A percentile compares a stretch with the other conserved stretches of the same genome.
These are phyloP conservation scores for Pseudoperonospora humuli DNA, from an alignment of 352 stramenopile genomes.

Conservation along the genomic window DNA sequence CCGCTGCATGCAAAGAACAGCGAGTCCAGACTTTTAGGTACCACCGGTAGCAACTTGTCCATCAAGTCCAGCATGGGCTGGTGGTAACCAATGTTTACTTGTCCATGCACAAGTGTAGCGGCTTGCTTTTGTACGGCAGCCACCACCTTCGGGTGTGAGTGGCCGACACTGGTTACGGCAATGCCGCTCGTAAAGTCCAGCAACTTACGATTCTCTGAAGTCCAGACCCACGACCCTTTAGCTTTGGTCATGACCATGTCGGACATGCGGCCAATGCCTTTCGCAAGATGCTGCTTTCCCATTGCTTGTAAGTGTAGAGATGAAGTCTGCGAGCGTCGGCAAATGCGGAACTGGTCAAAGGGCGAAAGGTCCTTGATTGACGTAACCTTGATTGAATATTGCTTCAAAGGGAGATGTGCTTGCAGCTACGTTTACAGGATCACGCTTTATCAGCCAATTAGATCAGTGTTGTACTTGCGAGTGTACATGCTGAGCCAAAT, in stretches of 20 bases:
- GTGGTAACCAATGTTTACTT: constrained; percentile 91
- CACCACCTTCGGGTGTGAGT: constrained; percentile 89
- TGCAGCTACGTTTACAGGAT: too few relatives aligned
- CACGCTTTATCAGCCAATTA: too few relatives aligned
- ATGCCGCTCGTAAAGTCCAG: constrained; percentile 92
- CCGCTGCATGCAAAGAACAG: constrained; percentile 88
- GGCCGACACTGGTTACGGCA: constrained; percentile 87
- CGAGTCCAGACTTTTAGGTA: constrained; percentile 79
- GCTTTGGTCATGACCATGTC: constrained; percentile 79
- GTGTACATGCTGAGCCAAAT: constrained; percentile 17
- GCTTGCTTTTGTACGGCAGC: constrained; percentile 87
- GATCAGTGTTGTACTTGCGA: too few relatives aligned
- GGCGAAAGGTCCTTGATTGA: neutral
- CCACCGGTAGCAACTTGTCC: constrained; percentile 62
- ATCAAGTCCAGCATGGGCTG: constrained; percentile 88
- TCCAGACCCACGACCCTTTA: constrained; percentile 85
- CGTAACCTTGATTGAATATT: neutral
- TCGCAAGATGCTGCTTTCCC: constrained; percentile 63
- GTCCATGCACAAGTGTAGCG: constrained; percentile 81
- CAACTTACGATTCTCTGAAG: constrained; percentile 78
- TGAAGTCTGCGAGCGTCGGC: neutral
- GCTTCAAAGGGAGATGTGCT: neutral
- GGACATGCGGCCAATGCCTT: constrained; percentile 78
- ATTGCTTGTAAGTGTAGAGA: constrained; percentile 26
- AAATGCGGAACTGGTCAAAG: constrained; percentile 23